These are phyloP conservation scores for Didymosphaeria variabile DNA, from an alignment of 2,329 filamentous ascomycete species.

Conservation along the genomic window DNA sequence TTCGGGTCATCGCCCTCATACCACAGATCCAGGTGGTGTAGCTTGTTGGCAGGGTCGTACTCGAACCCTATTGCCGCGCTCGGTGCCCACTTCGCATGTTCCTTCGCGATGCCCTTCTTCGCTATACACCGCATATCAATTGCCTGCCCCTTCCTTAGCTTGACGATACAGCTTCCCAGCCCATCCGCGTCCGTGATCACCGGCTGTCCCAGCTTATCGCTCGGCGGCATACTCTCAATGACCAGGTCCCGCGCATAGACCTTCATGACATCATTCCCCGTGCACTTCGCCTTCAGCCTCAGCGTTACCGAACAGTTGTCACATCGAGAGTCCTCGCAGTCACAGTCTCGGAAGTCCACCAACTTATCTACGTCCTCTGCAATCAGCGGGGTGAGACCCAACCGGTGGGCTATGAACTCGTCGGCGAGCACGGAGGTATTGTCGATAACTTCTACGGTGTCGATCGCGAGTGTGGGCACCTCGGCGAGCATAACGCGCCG, in stretches of 20 bases:
- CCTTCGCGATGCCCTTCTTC: slow-evolving; percentile 98
- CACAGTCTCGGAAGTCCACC: slow-evolving; percentile 90
- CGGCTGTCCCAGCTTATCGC: slow-evolving; percentile 79
- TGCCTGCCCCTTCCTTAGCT: slow-evolving; percentile 89
- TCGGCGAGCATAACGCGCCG: slow-evolving; percentile 92
- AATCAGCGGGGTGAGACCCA: slow-evolving; percentile 88
- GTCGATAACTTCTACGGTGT: slow-evolving; percentile 88
- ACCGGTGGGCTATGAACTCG: slow-evolving; percentile 92
- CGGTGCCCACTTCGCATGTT: slow-evolving; percentile 98
- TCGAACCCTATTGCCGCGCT: slow-evolving; percentile 94
- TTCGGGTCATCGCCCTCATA: slow-evolving; percentile 86
- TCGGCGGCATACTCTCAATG: slow-evolving; percentile 73
- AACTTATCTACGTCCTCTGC: slow-evolving; percentile 84
- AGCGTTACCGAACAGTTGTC: slow-evolving; percentile 89
- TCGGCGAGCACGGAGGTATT: slow-evolving; percentile 97
- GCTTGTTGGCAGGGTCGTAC: slow-evolving; percentile 97
- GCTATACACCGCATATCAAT: slow-evolving; percentile 90
- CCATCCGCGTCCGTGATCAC: slow-evolving; percentile 85
- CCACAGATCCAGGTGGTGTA: slow-evolving; percentile 93
- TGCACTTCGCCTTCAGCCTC: slow-evolving; percentile 85
- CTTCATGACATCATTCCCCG: slow-evolving; percentile 86
- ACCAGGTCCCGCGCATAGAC: slow-evolving; percentile 92
- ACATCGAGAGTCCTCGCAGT: slow-evolving; percentile 89
- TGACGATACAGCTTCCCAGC: slow-evolving; percentile 85
- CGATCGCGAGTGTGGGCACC: slow-evolving; percentile 92